Base-by-base conservation (phyloP, 2,329 filamentous ascomycete species). In the Exophiala alcalophila region DNA sequence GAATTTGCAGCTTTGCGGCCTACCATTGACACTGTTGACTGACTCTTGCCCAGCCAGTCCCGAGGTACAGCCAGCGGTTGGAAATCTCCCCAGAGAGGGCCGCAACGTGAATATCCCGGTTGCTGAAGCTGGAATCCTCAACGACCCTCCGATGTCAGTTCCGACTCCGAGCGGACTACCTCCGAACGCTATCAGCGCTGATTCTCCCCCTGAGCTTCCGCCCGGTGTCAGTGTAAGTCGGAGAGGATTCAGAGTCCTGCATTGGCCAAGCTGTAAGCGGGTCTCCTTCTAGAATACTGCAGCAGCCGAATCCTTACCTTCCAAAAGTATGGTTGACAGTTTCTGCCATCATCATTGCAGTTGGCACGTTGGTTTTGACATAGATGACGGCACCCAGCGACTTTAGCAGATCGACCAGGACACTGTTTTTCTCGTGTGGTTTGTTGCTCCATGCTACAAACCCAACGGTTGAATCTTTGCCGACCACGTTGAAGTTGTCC, bases 21-120 rank as follows among this genome's bases (percentile, higher is more conserved):
- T 78, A 82, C 2, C 78, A 78, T 0, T 82, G 73, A 58, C 82
- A 77, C 43, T 81, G 76, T 54, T 83, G 78, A 29, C 79, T 0
- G 78, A 80, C 0, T 81, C 78, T 12, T 32, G 18, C 4, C 36
- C 3, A 63, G 0, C 75, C 67, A 0, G 78, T 74, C 0, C 76
- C 77, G 8, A 69, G 57, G 38, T 81, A 82, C 0, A 79, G 76
- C 0, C 28, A n/a, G n/a, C n/a, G n/a, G n/a, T n/a, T n/a, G 58
- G 58, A 1, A 61, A 56, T 21, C 61, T 54, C 2, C 61, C 59
- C 6, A 55, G 54, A 1, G 51, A 57, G 4, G 61, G 61, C 37
- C 45, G 57, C 4, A 63, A 56, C 5, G 71, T 72, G 29, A 69
- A 75, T 0, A 74, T 57, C 2, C 69, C 71, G 44, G 73, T 69